Percentiles rank a stretch among this genome's conserved stretches.
These are phyloP conservation scores for Lachancea lanzarotensis DNA, from an alignment of 805 yeast species.

Conservation along the genomic window DNA sequence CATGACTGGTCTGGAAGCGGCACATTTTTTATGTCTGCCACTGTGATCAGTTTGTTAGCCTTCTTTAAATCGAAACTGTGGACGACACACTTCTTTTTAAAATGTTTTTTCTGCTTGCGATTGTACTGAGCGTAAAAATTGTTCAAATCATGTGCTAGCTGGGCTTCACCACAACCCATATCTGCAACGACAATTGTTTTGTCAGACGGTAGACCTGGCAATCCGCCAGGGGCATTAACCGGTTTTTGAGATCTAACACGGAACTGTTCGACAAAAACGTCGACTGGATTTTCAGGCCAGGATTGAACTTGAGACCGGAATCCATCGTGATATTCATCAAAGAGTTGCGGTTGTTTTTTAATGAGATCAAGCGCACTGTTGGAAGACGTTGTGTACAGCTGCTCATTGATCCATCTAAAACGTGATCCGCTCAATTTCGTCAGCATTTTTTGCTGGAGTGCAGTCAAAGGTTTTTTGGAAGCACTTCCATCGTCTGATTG, in stretches of 20 bases:
- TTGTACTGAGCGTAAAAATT: conserved; percentile 38
- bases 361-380: conserved; percentile 68
- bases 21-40: conserved; percentile 91
- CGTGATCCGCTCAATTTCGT: conserved; percentile 90
- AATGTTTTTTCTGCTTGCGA: conserved; percentile 30
- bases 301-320: conserved; percentile 90
- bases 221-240: conserved; percentile 94
- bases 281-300: conserved; percentile 99
- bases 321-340: conserved; percentile 93
- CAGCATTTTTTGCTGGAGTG: conserved; percentile 92
- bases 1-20: conserved; percentile 78
- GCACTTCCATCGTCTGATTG: conserved; percentile 12
- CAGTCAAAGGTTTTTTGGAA: conserved; percentile 53
- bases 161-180: conserved; percentile 99
- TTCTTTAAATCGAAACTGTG: conserved; percentile 89
- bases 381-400: conserved; percentile 82
- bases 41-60: conserved; percentile 85
- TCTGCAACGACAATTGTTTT: conserved; percentile 79
- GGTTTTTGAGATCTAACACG: conserved; percentile 51
- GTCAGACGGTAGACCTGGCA: conserved; percentile 56
- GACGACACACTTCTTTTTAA: conserved; percentile 50
- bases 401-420: conserved; percentile 97
- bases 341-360: conserved; percentile 74
- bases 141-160: conserved; percentile 61
- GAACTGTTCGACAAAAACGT: conserved; percentile 72